Evolutionary conservation across 192 early-diverging fungal species (phyloP).

Genomic region (Dissophora globulifera): DNA sequence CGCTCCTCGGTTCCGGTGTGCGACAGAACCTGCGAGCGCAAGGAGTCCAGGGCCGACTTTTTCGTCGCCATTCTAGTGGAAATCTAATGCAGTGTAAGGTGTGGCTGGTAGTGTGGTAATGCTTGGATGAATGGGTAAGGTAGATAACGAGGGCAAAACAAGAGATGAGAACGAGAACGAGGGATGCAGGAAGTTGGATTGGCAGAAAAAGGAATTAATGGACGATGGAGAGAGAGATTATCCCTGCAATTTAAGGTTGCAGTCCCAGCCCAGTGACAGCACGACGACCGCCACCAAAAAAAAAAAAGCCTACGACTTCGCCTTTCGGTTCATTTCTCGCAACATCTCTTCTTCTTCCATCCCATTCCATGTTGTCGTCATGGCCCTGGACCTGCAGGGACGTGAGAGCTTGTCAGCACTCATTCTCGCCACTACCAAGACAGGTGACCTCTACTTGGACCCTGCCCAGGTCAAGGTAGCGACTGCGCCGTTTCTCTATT

Average conservation of each 20-base stretch:
- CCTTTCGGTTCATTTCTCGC: too few species aligned
- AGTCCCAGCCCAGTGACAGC: neutral
- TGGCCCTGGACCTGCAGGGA: conserved; percentile 32
- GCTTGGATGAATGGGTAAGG: too few species aligned
- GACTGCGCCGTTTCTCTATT: neutral
- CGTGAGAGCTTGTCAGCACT: conserved; percentile 29
- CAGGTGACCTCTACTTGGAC: conserved; percentile 48
- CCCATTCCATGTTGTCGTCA: conserved; percentile 7
- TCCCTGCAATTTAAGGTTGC: neutral
- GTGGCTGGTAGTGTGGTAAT: too few species aligned
- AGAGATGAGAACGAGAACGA: too few species aligned
- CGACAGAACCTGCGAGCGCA: conserved; percentile 60
- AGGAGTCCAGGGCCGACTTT: conserved; percentile 53
- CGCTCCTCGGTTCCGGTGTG: conserved; percentile 68
- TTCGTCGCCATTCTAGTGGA: conserved; percentile 38
- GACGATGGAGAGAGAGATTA: too few species aligned
- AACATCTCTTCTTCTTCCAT: conserved; percentile 7
- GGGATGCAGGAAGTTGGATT: too few species aligned
- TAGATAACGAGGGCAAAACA: too few species aligned
- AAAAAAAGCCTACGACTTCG: too few species aligned
- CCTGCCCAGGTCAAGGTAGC: conserved; percentile 40
- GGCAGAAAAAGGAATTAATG: neutral
- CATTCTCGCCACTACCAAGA: conserved; percentile 36
- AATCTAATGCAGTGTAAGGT: neutral
- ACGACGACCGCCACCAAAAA: conserved; percentile 20